phyloP scores from a whole-genome alignment of 176 grass and related monocot species.

The Panicum miliaceum region DNA sequence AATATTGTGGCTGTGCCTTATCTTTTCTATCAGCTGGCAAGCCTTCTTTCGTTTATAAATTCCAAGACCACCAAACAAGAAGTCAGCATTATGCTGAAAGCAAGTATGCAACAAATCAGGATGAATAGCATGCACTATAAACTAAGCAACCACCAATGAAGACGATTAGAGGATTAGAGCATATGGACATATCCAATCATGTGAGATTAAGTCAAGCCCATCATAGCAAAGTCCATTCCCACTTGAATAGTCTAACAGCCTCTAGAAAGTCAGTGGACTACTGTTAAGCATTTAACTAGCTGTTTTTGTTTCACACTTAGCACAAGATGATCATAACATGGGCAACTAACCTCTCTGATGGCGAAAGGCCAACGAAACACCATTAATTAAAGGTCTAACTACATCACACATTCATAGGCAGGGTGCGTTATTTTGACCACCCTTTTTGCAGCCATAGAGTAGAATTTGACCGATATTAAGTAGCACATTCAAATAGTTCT shows the following conservation, averaged over 20 bases:
- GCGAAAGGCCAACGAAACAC: constrained; percentile 36
- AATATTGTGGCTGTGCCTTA: background rate
- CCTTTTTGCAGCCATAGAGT: background rate
- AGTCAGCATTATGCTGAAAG: background rate
- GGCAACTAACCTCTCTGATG: constrained; percentile 45
- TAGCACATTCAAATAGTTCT: background rate
- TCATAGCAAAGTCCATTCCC: constrained; percentile 34
- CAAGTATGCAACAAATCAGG: background rate
- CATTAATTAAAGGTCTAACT: constrained; percentile 4
- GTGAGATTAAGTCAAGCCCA: constrained; percentile 31
- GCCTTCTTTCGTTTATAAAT: background rate
- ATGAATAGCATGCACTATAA: constrained; percentile 22
- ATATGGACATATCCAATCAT: constrained; percentile 32
- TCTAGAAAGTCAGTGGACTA: constrained; percentile 18
- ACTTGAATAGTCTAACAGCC: constrained; percentile 38
- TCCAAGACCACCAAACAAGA: constrained; percentile 4
- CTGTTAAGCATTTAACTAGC: background rate
- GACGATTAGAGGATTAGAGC: background rate
- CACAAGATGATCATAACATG: constrained; percentile 36
- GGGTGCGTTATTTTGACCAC: constrained; percentile 4
- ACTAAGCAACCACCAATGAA: constrained; percentile 26
- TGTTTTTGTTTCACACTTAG: constrained; percentile 38
- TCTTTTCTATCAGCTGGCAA: background rate
- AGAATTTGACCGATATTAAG: background rate
- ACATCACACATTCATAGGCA: background rate